phyloP scores from a whole-genome alignment of 2,329 filamentous ascomycete genomes.

The Pseudomassariella vexata region DNA sequence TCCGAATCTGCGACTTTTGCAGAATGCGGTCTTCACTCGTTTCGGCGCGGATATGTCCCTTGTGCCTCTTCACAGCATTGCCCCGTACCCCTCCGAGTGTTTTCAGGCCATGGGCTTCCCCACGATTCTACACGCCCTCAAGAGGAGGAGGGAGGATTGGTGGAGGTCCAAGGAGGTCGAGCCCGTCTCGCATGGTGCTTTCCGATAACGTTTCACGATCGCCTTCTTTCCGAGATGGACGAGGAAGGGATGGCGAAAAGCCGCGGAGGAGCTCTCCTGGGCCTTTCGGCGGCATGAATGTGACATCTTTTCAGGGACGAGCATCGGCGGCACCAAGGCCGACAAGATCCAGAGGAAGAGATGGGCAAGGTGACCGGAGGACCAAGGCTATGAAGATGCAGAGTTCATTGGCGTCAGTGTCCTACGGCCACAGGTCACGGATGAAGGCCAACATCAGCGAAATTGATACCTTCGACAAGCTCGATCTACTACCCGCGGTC shows the following conservation, averaged over 20 bases:
- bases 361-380: conserved; percentile 35
- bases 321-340: conserved; percentile 15
- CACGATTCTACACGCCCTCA: conserved; percentile 4
- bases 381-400: conserved; percentile 95
- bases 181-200: conserved; percentile 10
- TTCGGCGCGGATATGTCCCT: conserved; percentile 11
- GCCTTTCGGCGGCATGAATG: conserved; percentile 16
- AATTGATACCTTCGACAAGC: conserved; percentile 74
- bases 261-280: conserved; percentile 5
- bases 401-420: conserved; percentile 65
- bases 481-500: conserved; percentile 67
- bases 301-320: conserved; percentile 9
- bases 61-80: conserved; percentile 6
- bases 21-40: conserved; percentile 7
- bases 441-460: conserved; percentile 41
- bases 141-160: neutral
- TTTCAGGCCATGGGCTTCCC: conserved; percentile 6
- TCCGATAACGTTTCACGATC: conserved; percentile 8
- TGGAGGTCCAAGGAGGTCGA: conserved; percentile 6
- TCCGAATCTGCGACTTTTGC: too few relatives aligned
- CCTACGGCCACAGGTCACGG: conserved; percentile 59
- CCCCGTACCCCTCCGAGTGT: conserved; percentile 4
- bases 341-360: conserved; percentile 25
- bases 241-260: conserved; percentile 9
- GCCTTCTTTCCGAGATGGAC: conserved; percentile 4